phyloP scores from a whole-genome alignment of 306 rosid genomes.

The Hippophae rhamnoides region DNA sequence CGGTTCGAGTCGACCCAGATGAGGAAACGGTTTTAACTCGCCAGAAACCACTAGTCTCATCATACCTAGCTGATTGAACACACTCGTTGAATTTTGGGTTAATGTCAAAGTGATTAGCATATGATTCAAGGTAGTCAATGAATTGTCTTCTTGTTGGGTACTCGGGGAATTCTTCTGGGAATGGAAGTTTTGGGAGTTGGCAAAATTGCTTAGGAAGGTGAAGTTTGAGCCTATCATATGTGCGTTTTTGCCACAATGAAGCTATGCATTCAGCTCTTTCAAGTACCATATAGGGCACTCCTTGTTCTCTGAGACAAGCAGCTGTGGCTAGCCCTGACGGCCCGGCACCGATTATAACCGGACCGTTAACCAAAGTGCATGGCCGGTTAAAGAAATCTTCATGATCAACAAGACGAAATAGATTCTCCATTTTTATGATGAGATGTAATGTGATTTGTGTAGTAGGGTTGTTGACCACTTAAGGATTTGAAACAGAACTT shows the following conservation, averaged over 20 bases:
- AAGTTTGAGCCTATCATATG: constrained; percentile 78
- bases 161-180: constrained; percentile 68
- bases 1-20: constrained; percentile 11
- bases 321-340: constrained; percentile 94
- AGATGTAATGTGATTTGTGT: constrained; percentile 1
- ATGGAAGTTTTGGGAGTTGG: constrained; percentile 70
- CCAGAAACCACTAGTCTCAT: constrained; percentile 69
- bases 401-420: constrained; percentile 43
- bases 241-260: constrained; percentile 81
- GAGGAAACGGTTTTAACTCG: constrained; percentile 45
- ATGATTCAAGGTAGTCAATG: constrained; percentile 61
- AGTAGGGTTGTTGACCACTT: neutral
- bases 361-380: constrained; percentile 74
- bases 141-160: constrained; percentile 74
- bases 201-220: constrained; percentile 95
- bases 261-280: constrained; percentile 85
- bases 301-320: constrained; percentile 72
- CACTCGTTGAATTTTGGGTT: constrained; percentile 67
- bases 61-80: constrained; percentile 56
- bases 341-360: constrained; percentile 87
- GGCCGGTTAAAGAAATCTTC: constrained; percentile 46
- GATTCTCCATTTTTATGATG: constrained; percentile 43
- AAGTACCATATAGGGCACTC: constrained; percentile 68
- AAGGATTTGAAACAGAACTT: neutral
- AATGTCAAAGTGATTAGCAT: constrained; percentile 48